Evolutionary conservation across 2,329 filamentous ascomycete species (phyloP).

Genomic region (Colletotrichum cereale): DNA sequence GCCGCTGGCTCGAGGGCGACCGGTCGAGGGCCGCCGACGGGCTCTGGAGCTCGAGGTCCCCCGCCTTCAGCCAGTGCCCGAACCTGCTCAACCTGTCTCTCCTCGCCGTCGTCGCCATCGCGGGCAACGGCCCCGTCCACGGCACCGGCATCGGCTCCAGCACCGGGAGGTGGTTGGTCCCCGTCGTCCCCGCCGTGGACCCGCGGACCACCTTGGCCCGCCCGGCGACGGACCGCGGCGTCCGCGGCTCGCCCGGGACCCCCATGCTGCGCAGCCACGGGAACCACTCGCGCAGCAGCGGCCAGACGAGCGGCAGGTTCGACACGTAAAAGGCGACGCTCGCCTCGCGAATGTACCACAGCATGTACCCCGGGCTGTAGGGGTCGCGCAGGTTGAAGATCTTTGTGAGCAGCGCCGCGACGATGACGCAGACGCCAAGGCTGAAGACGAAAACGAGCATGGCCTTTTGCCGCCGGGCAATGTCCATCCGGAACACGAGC

Average conservation of each 20-base stretch:
- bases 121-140: too few relatives aligned
- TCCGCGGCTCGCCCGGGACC: slow-evolving; percentile 4
- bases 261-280: slow-evolving; percentile 18
- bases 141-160: too few relatives aligned
- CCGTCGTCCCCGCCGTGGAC: neutral
- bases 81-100: slow-evolving; percentile 20
- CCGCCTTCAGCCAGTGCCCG: slow-evolving; percentile 17
- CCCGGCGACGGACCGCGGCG: neutral
- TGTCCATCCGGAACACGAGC: slow-evolving; percentile 54
- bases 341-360: slow-evolving; percentile 68
- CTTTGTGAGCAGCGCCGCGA: slow-evolving; percentile 58
- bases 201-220: neutral
- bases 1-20: neutral
- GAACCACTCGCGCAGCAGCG: slow-evolving; percentile 57
- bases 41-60: slow-evolving; percentile 22
- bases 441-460: slow-evolving; percentile 61
- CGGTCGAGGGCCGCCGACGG: neutral
- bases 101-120: neutral
- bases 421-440: slow-evolving; percentile 62
- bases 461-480: slow-evolving; percentile 54
- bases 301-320: slow-evolving; percentile 67
- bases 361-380: slow-evolving; percentile 51
- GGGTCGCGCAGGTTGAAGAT: slow-evolving; percentile 54
- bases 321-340: slow-evolving; percentile 64
- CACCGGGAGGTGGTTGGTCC: too few relatives aligned